These are phyloP conservation scores for Deinandra increscens DNA, from an alignment of 129 eudicot genomes.

Conservation along the genomic window DNA sequence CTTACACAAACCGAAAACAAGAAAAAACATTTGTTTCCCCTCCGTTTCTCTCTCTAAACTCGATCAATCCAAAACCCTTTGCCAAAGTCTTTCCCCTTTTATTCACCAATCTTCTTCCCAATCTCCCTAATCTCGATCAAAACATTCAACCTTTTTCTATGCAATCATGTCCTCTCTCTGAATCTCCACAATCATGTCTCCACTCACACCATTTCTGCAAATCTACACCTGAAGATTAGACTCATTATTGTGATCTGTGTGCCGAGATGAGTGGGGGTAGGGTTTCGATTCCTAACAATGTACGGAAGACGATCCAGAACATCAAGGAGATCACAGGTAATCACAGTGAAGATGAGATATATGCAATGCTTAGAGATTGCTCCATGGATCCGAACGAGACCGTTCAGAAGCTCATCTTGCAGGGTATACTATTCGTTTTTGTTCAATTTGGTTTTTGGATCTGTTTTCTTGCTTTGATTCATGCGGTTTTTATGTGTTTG, in stretches of 20 bases:
- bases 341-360: conserved; percentile 86
- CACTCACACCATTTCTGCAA: not conserved
- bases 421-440: conserved; percentile 43
- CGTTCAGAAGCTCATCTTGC: conserved; percentile 67
- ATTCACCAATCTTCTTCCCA: conserved; percentile 15
- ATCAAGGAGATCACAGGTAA: conserved; percentile 84
- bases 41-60: conserved; percentile 9
- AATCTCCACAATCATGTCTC: conserved; percentile 9
- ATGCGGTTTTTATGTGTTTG: conserved; percentile 1
- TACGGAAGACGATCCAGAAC: conserved; percentile 67
- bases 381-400: conserved; percentile 97
- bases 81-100: conserved; percentile 36
- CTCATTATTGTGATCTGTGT: conserved; percentile 9
- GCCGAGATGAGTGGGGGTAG: conserved; percentile 51
- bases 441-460: conserved; percentile 3
- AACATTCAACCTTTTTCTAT: conserved; percentile 13
- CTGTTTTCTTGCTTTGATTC: conserved; percentile 1
- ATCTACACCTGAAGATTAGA: conserved; percentile 12
- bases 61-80: conserved; percentile 50
- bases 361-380: conserved; percentile 81
- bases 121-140: conserved; percentile 7
- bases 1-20: not conserved
- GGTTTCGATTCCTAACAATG: conserved; percentile 67
- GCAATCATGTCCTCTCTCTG: conserved; percentile 21
- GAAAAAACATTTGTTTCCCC: conserved; percentile 24